Percentiles rank a stretch among this genome's conserved stretches.
Conservation (phyloP, 495 filamentous ascomycete species). For the Aspergillus avenaceus region DNA sequence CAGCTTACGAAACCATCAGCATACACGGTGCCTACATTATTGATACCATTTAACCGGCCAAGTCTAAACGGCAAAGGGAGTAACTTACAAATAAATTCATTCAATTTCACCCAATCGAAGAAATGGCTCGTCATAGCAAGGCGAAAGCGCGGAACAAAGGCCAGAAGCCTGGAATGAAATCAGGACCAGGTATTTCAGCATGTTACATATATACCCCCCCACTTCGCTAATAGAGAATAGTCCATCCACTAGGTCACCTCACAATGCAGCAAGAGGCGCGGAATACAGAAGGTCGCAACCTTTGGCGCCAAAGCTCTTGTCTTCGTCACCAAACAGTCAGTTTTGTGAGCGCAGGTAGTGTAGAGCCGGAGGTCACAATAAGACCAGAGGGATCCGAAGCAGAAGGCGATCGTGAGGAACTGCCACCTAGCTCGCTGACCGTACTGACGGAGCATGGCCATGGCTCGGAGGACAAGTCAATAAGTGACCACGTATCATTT, state of each 20-base stretch:
- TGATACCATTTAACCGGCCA: too few species aligned
- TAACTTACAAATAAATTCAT: too few species aligned
- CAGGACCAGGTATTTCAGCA: neutral
- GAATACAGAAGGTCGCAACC: constrained; percentile 62
- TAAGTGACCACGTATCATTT: constrained; percentile 12
- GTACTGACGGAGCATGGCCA: neutral
- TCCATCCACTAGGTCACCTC: constrained; percentile 28
- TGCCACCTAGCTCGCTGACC: neutral
- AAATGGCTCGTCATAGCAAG: constrained; percentile 14
- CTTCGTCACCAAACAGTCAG: constrained; percentile 57
- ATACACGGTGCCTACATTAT: too few species aligned
- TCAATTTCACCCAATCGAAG: neutral
- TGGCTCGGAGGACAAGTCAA: neutral
- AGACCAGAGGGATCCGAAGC: constrained; percentile 5
- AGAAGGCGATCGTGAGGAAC: constrained; percentile 1
- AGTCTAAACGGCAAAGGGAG: too few species aligned
- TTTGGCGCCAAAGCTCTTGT: constrained; percentile 21
- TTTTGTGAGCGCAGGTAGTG: constrained; percentile 70
- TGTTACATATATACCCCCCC: neutral
- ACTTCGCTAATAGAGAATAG: neutral
- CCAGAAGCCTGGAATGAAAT: neutral
- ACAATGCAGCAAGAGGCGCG: constrained; percentile 73
- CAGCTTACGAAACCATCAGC: too few species aligned
- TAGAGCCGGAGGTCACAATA: constrained; percentile 39
- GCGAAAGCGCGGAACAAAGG: constrained; percentile 8